Percentiles rank a stretch among this genome's conserved stretches.
phyloP scores from a whole-genome alignment of 345 rosid genomes.

The Luvunga scandens region DNA sequence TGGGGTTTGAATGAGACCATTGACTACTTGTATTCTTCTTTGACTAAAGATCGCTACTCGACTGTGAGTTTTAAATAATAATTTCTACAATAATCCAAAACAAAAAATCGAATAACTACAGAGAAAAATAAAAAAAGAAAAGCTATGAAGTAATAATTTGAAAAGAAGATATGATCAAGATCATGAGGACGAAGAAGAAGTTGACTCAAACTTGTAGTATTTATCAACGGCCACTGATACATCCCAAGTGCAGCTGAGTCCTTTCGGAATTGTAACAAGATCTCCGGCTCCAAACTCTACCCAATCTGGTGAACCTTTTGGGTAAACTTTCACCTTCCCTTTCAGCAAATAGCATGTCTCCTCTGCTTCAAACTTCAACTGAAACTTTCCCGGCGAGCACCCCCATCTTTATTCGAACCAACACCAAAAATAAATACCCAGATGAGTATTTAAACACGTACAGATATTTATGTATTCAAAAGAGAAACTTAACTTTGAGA shows the following conservation, averaged over 20 bases:
- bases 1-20: conserved; percentile 38
- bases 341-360: conserved; percentile 80
- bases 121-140: not conserved
- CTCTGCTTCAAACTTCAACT: conserved; percentile 81
- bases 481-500: not conserved
- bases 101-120: not conserved
- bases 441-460: not conserved
- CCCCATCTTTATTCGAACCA: conserved; percentile 58
- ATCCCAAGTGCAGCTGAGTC: conserved; percentile 92
- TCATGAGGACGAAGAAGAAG: conserved; percentile 29
- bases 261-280: conserved; percentile 79
- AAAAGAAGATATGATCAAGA: conserved; percentile 9
- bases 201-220: conserved; percentile 68
- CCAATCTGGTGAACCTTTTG: conserved; percentile 49
- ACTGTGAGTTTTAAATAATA: not conserved
- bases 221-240: conserved; percentile 83
- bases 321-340: conserved; percentile 76
- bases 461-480: too few relatives aligned
- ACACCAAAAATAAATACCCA: not conserved
- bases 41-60: conserved; percentile 14
- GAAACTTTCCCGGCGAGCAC: conserved; percentile 82
- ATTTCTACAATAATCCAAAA: not conserved
- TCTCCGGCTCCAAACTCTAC: conserved; percentile 96
- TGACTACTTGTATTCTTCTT: conserved; percentile 29
- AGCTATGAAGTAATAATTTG: not conserved